Evolutionary conservation across 108 stramenopile species (phyloP).

Genomic region (Seminavis robusta): DNA sequence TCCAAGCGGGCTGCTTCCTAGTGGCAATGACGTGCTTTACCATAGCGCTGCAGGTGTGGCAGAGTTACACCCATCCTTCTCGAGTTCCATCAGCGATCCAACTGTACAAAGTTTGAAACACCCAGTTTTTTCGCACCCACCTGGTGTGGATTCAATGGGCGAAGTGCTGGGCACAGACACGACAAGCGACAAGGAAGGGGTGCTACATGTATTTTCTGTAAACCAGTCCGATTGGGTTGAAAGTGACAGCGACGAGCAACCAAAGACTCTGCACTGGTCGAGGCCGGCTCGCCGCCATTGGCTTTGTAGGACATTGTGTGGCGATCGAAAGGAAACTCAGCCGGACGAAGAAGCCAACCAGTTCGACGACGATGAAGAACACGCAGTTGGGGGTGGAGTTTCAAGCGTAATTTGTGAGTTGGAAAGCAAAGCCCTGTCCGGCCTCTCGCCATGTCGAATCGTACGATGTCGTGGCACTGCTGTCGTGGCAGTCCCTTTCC

Average conservation of each 20-base stretch:
- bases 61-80: not conserved
- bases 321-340: conserved; percentile 34
- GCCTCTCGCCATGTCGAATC: conserved; percentile 57
- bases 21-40: not conserved
- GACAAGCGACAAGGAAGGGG: conserved; percentile 36
- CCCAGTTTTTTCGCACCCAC: conserved; percentile 1
- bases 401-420: conserved; percentile 66
- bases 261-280: conserved; percentile 27
- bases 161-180: conserved; percentile 34
- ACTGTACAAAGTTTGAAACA: not conserved
- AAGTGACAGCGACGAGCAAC: conserved; percentile 16
- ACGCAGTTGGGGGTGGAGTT: conserved; percentile 41
- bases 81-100: not conserved
- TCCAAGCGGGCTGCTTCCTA: not conserved
- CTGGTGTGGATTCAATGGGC: conserved; percentile 64
- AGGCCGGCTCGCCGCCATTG: conserved; percentile 66
- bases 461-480: conserved; percentile 37
- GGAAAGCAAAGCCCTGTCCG: conserved; percentile 38
- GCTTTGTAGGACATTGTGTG: conserved; percentile 54
- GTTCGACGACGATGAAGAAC: conserved; percentile 16
- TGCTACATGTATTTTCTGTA: conserved; percentile 55
- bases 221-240: conserved; percentile 58
- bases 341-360: conserved; percentile 14
- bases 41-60: not conserved
- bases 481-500: conserved; percentile 45